Conservation (phyloP, 2,329 filamentous ascomycete species). For the Ascochyta fabae region DNA sequence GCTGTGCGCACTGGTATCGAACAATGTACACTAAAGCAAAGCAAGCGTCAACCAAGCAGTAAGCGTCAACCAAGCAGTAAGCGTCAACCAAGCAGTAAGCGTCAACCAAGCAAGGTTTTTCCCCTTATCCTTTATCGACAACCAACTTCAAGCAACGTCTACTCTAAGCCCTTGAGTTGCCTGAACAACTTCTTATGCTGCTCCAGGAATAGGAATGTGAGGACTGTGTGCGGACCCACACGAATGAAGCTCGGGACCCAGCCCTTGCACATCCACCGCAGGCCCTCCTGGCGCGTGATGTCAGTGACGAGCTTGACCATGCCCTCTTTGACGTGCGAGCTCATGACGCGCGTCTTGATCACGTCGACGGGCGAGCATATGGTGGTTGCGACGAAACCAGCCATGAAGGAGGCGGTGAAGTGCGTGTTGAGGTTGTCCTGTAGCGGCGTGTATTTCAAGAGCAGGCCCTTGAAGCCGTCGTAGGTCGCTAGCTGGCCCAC, state of each 20-base stretch:
- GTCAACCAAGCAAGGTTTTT: neutral
- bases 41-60: neutral
- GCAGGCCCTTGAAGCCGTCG: conserved; percentile 76
- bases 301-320: conserved; percentile 68
- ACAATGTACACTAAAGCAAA: conserved; percentile 6
- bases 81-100: neutral
- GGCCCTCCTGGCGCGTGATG: conserved; percentile 73
- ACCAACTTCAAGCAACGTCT: too few relatives aligned
- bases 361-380: conserved; percentile 87
- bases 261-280: conserved; percentile 86
- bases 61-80: neutral
- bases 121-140: too few relatives aligned
- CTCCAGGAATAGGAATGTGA: conserved; percentile 85
- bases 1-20: conserved; percentile 14
- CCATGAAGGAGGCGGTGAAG: conserved; percentile 77
- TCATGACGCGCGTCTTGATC: conserved; percentile 89
- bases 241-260: conserved; percentile 82
- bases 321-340: conserved; percentile 61
- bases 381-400: conserved; percentile 83
- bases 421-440: conserved; percentile 75
- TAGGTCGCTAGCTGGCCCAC: conserved; percentile 84
- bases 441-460: conserved; percentile 71
- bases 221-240: conserved; percentile 78
- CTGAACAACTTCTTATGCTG: conserved; percentile 82
- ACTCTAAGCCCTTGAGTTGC: conserved; percentile 33